A percentile compares a stretch with the other conserved stretches of the same genome.
Evolutionary conservation across 805 yeast species (phyloP).

Genomic region (Wickerhamomyces canadensis): DNA sequence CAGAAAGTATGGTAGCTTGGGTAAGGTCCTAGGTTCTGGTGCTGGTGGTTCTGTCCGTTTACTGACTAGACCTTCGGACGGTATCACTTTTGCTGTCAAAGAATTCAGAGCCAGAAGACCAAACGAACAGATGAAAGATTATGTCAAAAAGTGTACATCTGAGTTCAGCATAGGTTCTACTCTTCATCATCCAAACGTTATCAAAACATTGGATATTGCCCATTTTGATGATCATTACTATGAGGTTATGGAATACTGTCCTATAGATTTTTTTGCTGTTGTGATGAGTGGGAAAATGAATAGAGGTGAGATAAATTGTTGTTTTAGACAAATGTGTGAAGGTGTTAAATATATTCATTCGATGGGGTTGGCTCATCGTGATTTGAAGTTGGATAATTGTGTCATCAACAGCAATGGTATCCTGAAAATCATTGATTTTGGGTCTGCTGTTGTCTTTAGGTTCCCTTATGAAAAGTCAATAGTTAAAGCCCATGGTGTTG

Average conservation of each 20-base stretch:
- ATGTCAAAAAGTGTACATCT: conserved; percentile 84
- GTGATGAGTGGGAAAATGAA: conserved; percentile 85
- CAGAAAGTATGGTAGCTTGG: conserved; percentile 65
- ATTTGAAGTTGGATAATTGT: conserved; percentile 78
- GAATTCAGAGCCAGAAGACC: conserved; percentile 71
- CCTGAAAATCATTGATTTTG: conserved; percentile 75
- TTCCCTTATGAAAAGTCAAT: conserved; percentile 63
- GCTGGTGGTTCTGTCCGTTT: conserved; percentile 86
- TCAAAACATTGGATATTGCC: conserved; percentile 67
- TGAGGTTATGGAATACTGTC: conserved; percentile 84
- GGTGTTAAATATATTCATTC: conserved; percentile 74
- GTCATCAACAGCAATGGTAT: conserved; percentile 71
- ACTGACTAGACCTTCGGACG: conserved; percentile 61
- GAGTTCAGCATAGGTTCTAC: conserved; percentile 85
- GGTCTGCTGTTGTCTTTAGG: conserved; percentile 76
- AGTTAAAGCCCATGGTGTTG: conserved; percentile 66
- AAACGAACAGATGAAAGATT: conserved; percentile 67
- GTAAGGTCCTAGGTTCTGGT: conserved; percentile 75
- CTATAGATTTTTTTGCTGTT: conserved; percentile 78
- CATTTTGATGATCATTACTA: conserved; percentile 58
- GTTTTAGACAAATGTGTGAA: conserved; percentile 64
- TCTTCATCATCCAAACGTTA: conserved; percentile 74
- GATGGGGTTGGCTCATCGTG: conserved; percentile 79
- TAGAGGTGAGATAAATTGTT: conserved; percentile 76
- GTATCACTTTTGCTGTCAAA: conserved; percentile 74